Evolutionary conservation across 1,139 yeast genomes (phyloP), one percentile per base, ranked within the genome.

Genomic region (Nematodospora anomalae): DNA sequence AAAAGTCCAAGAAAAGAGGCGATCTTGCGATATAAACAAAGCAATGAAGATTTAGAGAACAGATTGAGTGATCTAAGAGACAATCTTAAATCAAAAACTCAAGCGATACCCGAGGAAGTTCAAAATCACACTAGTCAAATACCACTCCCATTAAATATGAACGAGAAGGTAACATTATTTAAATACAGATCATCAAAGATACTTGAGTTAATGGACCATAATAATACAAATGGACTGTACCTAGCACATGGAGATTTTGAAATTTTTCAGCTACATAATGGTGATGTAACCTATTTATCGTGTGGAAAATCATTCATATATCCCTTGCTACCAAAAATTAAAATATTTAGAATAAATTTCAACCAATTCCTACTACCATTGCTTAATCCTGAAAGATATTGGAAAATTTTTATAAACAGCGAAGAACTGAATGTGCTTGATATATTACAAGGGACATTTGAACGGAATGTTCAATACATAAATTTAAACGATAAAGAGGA

Each of bases 331-430:
- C 85, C 86, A 3, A 72, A 69, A 41, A 59, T 79, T 36, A 76
- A 80, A 49, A 65, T 83, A 2, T 61, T 83, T 39, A 67, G 85
- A 44, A 70, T 79, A 2, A 67, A 65, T 22, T 50, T 54, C 32
- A 70, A 72, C 44, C 80, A 79, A 42, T 82, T 80, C 49, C 67
- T 83, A 2, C 52, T 84, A 22, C 86, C 89, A 1, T 66, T 83
- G 45, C 77, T 78, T 7, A 81, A 81, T 45, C 90, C 90, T 0
- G 83, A 80, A 41, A 62, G 89, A 46, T 83, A 79, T 55, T 83
- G 90, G 90, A 72, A 79, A 41, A 71, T 83, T 2, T 68, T 68
- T 23, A 53, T 83, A 4, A 66, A 65, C 33, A 55, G 76, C 0
- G 62, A 56, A 3, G 71, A 71, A 36, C 43, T 45, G 0, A 42